Evolutionary conservation across 139 green algal species (phyloP).

Genomic region (Marvania coccoides): DNA sequence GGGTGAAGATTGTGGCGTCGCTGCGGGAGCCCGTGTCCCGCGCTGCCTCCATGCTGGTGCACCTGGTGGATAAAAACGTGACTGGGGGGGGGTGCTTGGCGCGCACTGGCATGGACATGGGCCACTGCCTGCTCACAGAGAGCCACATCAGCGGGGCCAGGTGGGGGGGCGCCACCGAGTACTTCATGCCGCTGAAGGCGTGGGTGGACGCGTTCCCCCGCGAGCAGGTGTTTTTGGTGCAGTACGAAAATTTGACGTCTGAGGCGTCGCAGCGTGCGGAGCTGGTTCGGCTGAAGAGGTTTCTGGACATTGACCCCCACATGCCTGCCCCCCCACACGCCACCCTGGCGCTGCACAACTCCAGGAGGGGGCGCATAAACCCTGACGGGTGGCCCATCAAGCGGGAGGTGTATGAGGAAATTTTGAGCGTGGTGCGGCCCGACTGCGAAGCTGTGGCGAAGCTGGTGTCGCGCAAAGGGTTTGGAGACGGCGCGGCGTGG

Average conservation of each 20-base stretch:
- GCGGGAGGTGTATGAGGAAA: neutral
- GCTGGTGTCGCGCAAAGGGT: neutral
- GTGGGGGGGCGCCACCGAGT: neutral
- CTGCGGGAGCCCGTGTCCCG: constrained; percentile 25
- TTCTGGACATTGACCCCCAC: constrained; percentile 1
- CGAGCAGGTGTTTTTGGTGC: neutral
- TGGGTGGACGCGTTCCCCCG: constrained; percentile 9
- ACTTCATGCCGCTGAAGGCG: constrained; percentile 3
- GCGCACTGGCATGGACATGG: neutral
- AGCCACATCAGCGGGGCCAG: neutral
- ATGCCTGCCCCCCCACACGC: neutral
- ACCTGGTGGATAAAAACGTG: constrained; percentile 16
- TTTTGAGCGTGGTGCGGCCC: neutral
- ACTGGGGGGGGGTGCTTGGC: neutral
- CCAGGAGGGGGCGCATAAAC: neutral
- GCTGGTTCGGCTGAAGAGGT: constrained; percentile 2
- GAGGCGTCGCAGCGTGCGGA: neutral
- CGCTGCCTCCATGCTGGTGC: constrained; percentile 21
- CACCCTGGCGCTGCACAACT: neutral
- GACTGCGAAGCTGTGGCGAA: neutral
- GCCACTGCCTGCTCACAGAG: neutral
- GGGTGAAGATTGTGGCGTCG: constrained; percentile 17
- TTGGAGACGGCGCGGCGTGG: constrained; percentile 2
- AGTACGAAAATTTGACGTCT: constrained; percentile 10
- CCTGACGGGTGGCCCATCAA: constrained; percentile 8